Base-by-base conservation (phyloP, 768 basidiomycete species). In the Pleurotus tuoliensis region DNA sequence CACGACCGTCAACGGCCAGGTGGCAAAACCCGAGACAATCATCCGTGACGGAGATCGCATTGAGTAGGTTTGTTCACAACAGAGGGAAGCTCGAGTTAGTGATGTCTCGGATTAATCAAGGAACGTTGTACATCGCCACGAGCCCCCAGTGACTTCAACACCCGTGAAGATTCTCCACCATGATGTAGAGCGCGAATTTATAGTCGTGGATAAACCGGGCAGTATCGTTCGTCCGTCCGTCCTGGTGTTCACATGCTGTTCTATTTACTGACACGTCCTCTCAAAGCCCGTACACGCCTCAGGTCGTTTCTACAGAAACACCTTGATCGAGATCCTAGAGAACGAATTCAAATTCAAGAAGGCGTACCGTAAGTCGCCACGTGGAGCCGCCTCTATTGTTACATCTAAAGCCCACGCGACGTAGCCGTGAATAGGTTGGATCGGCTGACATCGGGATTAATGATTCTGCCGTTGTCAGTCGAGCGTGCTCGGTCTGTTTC, bases 191-290 rank as follows among this genome's bases (percentile, higher is more conserved):
- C 83, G 87, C 20, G 81, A 88, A 60, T 94, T 96, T 59, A 83
- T 98, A 37, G 90, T 98, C 12, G 89, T 99, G 25, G 89, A 98
- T 66, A 99, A 99, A 76, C 96, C 96, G 2, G 96, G 96, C 34
- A 91, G 90, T 67, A 92, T 98, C 67, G 95, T 97, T 69, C 72
- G 94, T 83, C 61, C 66, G 59, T 64, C 61, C 45, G 52, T 45
- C 37, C 59, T 41, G 37, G 57, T 45, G 38, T 58, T 52, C 56
- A 30, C 25, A 53, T 39, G 20, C 38, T 53, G 47, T 40, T 38
- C 56, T 56, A 55, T 57, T 54, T 56, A 25, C 38, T 34, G 46
- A 55, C 55, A 38, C 65, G 25, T n/a, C 45, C 27, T 38, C 37
- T 30, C 53, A 49, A 66, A 93, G 92, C 93, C 94, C 25, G 90